phyloP scores from a whole-genome alignment of 108 stramenopile genomes.

The Nitzschia palea region DNA sequence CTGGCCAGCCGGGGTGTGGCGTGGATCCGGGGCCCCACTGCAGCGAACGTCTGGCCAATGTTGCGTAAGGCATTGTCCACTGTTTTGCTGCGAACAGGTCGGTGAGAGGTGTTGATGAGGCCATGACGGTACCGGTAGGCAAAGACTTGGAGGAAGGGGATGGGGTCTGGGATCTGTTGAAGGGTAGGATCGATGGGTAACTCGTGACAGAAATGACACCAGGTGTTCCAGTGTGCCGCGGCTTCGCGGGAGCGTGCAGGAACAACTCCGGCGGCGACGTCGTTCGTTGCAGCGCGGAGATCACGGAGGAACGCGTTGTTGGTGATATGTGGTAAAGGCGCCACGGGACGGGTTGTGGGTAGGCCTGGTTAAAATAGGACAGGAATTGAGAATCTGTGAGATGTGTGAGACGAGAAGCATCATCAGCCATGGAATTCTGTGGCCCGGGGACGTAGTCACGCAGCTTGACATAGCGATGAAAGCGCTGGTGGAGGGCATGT shows the following conservation, averaged over 20 bases:
- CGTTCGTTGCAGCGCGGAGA: no score
- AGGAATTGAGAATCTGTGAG: no score
- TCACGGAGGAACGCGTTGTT: no score
- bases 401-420: no score
- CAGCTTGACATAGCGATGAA: no score
- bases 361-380: no score
- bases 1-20: constrained; percentile 7
- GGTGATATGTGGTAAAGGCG: not conserved
- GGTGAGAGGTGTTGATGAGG: constrained; percentile 4
- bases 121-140: constrained; percentile 11
- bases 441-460: not conserved
- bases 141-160: not conserved
- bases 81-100: not conserved
- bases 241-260: not conserved
- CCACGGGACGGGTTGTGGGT: not conserved
- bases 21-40: constrained; percentile 25
- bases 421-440: not conserved
- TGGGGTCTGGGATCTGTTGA: not conserved
- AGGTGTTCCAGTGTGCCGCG: not conserved
- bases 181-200: not conserved
- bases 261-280: not conserved
- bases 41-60: constrained; percentile 25
- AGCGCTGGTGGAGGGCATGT: no score
- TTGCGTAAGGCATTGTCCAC: constrained; percentile 3
- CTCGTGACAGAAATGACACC: not conserved